Evolutionary conservation across 169 alveolate species (phyloP).

Genomic region (Ichthyophthirius multifiliis): DNA sequence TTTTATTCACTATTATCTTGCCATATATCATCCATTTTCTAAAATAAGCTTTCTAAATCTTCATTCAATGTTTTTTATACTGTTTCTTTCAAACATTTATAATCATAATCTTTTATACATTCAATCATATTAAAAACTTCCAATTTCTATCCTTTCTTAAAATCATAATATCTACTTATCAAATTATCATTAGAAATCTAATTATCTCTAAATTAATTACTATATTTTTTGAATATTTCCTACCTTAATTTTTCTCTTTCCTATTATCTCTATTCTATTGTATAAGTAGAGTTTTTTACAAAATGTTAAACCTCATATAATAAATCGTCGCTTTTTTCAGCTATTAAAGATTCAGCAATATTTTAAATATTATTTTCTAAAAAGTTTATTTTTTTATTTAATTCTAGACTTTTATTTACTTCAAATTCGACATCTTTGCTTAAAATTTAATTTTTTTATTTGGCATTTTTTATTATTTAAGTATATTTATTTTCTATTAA

Average conservation of each 20-base stretch:
- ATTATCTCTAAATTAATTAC: neutral
- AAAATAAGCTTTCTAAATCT: neutral
- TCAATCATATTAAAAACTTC: neutral
- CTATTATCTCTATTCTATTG: neutral
- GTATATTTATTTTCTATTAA: neutral
- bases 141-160: neutral
- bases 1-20: neutral
- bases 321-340: neutral
- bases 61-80: neutral
- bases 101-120: neutral
- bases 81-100: neutral
- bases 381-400: neutral
- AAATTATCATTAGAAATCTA: neutral
- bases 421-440: conserved; percentile 7
- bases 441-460: neutral
- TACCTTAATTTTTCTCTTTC: neutral
- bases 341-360: neutral
- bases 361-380: conserved; percentile 3
- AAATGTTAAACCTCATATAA: neutral
- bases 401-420: neutral
- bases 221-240: neutral
- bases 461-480: neutral
- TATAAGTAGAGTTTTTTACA: neutral
- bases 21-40: neutral
- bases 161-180: neutral